A percentile compares a stretch with the other conserved stretches of the same genome.
These are phyloP conservation scores for Pseudonectria foliicola DNA, from an alignment of 2,329 filamentous ascomycete species.

Conservation along the genomic window DNA sequence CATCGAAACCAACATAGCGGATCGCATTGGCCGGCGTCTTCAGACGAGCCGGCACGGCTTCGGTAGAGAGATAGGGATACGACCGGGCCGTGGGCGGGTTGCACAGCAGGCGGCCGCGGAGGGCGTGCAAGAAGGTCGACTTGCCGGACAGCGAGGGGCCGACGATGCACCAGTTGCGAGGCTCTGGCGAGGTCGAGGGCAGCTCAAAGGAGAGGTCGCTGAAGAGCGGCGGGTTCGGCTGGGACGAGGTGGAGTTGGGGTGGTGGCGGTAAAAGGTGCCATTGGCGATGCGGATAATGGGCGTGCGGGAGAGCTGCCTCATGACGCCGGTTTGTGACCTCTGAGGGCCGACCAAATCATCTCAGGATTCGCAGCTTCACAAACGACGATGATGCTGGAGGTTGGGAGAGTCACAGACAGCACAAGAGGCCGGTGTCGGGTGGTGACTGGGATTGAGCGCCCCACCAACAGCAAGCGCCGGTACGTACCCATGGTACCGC, in stretches of 20 bases:
- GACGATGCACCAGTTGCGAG: slow-evolving; percentile 75
- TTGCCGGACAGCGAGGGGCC: slow-evolving; percentile 73
- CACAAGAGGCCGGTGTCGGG: no score
- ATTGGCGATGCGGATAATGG: slow-evolving; percentile 66
- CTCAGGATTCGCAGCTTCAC: neutral
- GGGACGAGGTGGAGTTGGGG: slow-evolving; percentile 44
- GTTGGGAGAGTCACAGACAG: no score
- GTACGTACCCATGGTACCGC: no score
- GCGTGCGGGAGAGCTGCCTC: slow-evolving; percentile 37
- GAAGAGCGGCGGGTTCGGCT: slow-evolving; percentile 67
- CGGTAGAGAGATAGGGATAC: slow-evolving; percentile 69
- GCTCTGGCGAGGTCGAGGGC: slow-evolving; percentile 42
- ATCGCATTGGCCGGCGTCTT: slow-evolving; percentile 62
- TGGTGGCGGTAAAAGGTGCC: slow-evolving; percentile 79
- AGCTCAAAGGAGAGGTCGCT: slow-evolving; percentile 62
- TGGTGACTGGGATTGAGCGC: no score
- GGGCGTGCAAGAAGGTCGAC: slow-evolving; percentile 72
- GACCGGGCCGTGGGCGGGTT: slow-evolving; percentile 67
- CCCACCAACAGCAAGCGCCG: no score
- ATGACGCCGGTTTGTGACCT: slow-evolving; percentile 18
- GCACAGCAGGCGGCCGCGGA: slow-evolving; percentile 69
- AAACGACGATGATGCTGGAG: no score
- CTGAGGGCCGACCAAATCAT: slow-evolving; percentile 4
- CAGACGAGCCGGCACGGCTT: slow-evolving; percentile 48
- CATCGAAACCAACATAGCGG: slow-evolving; percentile 85